These are phyloP conservation scores for Termitomyces sp. DNA, from an alignment of 768 basidiomycete genomes.

Conservation along the genomic window DNA sequence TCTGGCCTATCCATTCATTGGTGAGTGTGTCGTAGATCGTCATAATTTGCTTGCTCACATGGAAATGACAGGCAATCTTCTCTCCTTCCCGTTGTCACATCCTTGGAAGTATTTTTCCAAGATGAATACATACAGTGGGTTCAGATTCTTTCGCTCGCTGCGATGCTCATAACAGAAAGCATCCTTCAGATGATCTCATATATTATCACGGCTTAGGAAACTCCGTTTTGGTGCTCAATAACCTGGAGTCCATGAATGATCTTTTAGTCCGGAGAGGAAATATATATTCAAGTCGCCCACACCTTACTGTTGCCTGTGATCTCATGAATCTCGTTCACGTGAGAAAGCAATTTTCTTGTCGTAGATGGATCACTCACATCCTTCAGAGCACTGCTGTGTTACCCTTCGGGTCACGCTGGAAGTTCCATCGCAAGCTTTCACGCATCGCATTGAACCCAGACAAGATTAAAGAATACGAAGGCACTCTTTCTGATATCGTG, in stretches of 20 bases:
- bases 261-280: neutral
- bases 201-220: slow-evolving; percentile 4
- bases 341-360: too few species aligned
- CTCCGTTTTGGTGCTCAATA: slow-evolving; percentile 3
- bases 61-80: neutral
- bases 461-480: neutral
- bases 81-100: neutral
- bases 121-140: too few species aligned
- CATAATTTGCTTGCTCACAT: neutral
- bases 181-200: neutral
- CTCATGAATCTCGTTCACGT: too few species aligned
- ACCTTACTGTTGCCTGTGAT: neutral
- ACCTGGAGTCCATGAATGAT: neutral
- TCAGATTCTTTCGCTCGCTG: neutral
- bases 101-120: neutral
- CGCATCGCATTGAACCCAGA: neutral
- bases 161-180: neutral
- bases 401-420: neutral
- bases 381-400: too few species aligned
- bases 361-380: too few species aligned
- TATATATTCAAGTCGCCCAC: neutral
- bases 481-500: neutral
- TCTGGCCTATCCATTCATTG: neutral
- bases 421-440: slow-evolving; percentile 1
- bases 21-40: neutral